Base-by-base conservation (phyloP, 2,329 filamentous ascomycete species). In the Fusarium bulbicola region DNA sequence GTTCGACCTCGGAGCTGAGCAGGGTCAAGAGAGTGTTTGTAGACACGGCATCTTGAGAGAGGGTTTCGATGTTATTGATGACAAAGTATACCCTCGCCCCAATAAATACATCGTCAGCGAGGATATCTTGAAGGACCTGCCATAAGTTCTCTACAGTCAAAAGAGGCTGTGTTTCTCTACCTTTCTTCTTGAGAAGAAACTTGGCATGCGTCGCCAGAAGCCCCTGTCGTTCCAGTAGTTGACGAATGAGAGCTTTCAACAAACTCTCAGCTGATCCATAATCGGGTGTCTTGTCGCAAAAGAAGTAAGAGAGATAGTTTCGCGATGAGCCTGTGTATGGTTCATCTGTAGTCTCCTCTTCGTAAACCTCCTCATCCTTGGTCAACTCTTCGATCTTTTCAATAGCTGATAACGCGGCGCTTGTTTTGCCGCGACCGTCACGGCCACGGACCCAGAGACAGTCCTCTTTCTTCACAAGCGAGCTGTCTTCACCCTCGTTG, bases 341-440 rank as follows among this genome's bases (percentile, higher is more conserved):
- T 5, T 20, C 45, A 3, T 69, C 65, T 15, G 74, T 58, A 9
- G 77, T 70, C 7, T 76, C 66, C 3, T 72, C 74, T 30, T 84
- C 81, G 7, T 80, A 70, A 1, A 84, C 65, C 11, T 79, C 81
- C 2, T 69, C 66, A 1, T 57, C 58, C 30, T 75, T 67, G 14
- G 80, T 68, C 18, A 77, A 63, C 7, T 74, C 74, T 30, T 84
- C 81, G 14, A 84, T 80, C 46, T 81, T 78, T 13, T 81, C 75
- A 1, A 85, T 65, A 6, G 80, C 82, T 2, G 83, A 82, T 58
- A 85, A 68, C 0, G 82, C 79, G 0, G 82, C 83, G 34, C 81
- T 82, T 0, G 83, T 84, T 65, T 85, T 85, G 9, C 83, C 83
- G 59, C 82, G 78, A 8, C 83, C 83, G 59, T 85, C 82, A 4